Evolutionary conservation across 495 filamentous ascomycete genomes (phyloP).

Genomic region (Pyrenula aspistea): DNA sequence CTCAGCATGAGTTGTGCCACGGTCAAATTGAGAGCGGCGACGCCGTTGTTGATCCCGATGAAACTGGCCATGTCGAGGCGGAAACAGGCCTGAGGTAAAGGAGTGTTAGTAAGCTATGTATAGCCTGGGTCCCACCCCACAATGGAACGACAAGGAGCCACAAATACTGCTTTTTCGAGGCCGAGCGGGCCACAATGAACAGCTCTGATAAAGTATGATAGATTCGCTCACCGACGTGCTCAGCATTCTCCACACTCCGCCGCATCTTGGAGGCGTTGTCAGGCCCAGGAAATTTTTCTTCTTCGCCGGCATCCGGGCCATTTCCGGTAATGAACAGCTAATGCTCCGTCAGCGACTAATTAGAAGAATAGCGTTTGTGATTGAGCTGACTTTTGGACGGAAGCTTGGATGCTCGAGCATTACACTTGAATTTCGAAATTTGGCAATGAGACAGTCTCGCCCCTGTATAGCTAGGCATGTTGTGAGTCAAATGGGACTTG

Average conservation of each 20-base stretch:
- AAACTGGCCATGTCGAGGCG: conserved; percentile 59
- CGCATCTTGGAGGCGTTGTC: conserved; percentile 81
- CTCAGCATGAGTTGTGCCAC: conserved; percentile 34
- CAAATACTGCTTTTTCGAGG: too few relatives aligned
- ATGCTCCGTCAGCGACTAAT: background rate
- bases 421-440: conserved; percentile 92
- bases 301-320: conserved; percentile 34
- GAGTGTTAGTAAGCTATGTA: background rate
- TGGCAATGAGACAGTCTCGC: conserved; percentile 76
- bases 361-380: too few relatives aligned
- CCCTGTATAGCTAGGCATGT: conserved; percentile 66
- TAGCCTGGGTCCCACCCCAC: conserved; percentile 16
- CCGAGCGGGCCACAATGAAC: too few relatives aligned
- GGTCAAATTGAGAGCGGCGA: conserved; percentile 65
- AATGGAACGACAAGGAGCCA: too few relatives aligned
- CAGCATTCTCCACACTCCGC: conserved; percentile 72
- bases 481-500: conserved; percentile 11
- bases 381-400: conserved; percentile 75
- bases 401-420: conserved; percentile 75
- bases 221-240: conserved; percentile 59
- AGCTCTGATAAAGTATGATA: too few relatives aligned
- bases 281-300: conserved; percentile 61
- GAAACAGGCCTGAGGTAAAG: conserved; percentile 46
- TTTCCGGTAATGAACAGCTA: conserved; percentile 36
- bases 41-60: conserved; percentile 65